phyloP scores from a whole-genome alignment of 2,329 filamentous ascomycete species.

The Alternaria burnsii region DNA sequence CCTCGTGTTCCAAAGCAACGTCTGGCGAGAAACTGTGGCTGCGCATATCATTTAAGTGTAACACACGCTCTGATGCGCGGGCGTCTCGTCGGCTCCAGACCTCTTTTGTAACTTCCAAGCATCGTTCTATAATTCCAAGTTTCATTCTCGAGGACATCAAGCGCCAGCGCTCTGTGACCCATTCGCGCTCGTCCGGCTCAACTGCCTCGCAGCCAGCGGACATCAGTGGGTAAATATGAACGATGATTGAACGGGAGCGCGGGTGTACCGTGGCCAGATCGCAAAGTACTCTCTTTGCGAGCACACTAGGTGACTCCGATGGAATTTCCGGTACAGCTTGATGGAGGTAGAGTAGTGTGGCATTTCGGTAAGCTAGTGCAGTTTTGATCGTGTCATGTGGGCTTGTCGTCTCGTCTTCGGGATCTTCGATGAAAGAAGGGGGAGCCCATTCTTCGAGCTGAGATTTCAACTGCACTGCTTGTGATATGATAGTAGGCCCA shows the following conservation, averaged over 20 bases:
- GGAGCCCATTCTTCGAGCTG: slow-evolving; percentile 69
- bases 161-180: slow-evolving; percentile 70
- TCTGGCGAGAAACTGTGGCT: slow-evolving; percentile 19
- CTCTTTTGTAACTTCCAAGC: slow-evolving; percentile 70
- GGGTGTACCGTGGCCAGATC: slow-evolving; percentile 70
- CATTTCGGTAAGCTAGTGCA: slow-evolving; percentile 72
- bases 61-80: slow-evolving; percentile 50
- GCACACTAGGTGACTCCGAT: slow-evolving; percentile 63
- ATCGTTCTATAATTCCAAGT: slow-evolving; percentile 73
- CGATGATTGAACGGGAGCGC: slow-evolving; percentile 69
- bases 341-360: slow-evolving; percentile 71
- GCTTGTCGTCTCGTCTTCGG: slow-evolving; percentile 69
- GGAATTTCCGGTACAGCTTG: slow-evolving; percentile 74
- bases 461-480: slow-evolving; percentile 69
- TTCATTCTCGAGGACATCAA: slow-evolving; percentile 69
- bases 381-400: slow-evolving; percentile 72
- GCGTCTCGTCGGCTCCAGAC: slow-evolving; percentile 71
- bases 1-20: slow-evolving; percentile 33
- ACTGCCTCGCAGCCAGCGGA: slow-evolving; percentile 72
- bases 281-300: slow-evolving; percentile 69
- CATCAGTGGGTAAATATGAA: slow-evolving; percentile 75
- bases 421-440: slow-evolving; percentile 65
- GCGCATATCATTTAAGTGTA: slow-evolving; percentile 4
- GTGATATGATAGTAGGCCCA: slow-evolving; percentile 67
- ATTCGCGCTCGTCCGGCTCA: slow-evolving; percentile 67